Evolutionary conservation across 2,329 filamentous ascomycete species (phyloP).

Genomic region (Thyridium curvatum): DNA sequence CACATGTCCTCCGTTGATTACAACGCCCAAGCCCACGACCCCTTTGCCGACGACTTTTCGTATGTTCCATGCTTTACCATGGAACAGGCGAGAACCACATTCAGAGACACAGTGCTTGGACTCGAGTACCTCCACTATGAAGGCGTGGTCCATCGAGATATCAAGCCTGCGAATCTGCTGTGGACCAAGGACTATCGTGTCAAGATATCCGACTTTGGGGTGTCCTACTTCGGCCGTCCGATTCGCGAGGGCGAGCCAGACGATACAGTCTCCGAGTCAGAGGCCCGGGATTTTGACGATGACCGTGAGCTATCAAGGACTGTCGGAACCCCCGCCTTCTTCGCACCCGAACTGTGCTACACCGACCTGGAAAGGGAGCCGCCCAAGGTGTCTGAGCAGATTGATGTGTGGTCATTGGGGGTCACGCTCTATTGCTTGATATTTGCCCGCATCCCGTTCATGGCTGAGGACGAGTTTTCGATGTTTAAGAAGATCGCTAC

Average conservation of each 20-base stretch:
- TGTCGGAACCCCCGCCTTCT: slow-evolving; percentile 95
- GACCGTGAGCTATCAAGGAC: slow-evolving; percentile 97
- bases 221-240: slow-evolving; percentile 90
- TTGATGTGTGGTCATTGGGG: slow-evolving; percentile 95
- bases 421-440: slow-evolving; percentile 95
- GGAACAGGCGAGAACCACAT: slow-evolving; percentile 72
- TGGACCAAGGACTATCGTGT: slow-evolving; percentile 80
- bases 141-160: slow-evolving; percentile 77
- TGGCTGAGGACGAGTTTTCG: slow-evolving; percentile 84
- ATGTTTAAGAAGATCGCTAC: slow-evolving; percentile 90
- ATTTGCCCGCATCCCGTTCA: slow-evolving; percentile 87
- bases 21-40: slow-evolving; percentile 51
- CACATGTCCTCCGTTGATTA: slow-evolving; percentile 62
- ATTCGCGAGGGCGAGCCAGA: slow-evolving; percentile 77
- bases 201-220: slow-evolving; percentile 98
- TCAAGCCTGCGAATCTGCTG: slow-evolving; percentile 85
- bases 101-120: slow-evolving; percentile 87
- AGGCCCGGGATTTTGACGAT: slow-evolving; percentile 82
- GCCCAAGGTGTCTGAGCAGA: slow-evolving; percentile 81
- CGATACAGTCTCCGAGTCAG: slow-evolving; percentile 69
- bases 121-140: slow-evolving; percentile 90
- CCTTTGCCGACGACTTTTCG: slow-evolving; percentile 79
- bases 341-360: slow-evolving; percentile 92
- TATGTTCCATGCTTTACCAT: slow-evolving; percentile 93
- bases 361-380: slow-evolving; percentile 66